Percentiles rank a stretch among this genome's conserved stretches.
Conservation (phyloP, 768 basidiomycete species). For the Naganishia randhawae region DNA sequence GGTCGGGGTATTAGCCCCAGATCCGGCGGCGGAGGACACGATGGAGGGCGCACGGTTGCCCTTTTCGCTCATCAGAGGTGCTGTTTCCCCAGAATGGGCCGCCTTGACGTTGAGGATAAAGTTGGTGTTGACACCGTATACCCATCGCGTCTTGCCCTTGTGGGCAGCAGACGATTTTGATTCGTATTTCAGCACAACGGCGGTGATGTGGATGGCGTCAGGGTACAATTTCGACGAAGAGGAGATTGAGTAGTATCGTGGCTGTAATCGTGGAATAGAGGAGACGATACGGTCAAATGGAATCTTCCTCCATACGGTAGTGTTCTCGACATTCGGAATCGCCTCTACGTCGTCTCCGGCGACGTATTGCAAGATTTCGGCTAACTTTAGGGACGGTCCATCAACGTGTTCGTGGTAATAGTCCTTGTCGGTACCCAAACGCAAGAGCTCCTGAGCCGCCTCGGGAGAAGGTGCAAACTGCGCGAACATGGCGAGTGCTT, state of each 20-base stretch:
- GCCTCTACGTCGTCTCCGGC: conserved; percentile 69
- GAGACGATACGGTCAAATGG: conserved; percentile 97
- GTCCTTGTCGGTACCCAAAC: conserved; percentile 81
- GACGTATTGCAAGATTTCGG: conserved; percentile 85
- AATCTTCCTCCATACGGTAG: conserved; percentile 73
- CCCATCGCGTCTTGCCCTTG: conserved; percentile 59
- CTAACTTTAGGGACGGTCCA: conserved; percentile 77
- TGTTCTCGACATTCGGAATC: conserved; percentile 61
- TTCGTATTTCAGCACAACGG: conserved; percentile 90
- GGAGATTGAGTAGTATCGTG: conserved; percentile 97
- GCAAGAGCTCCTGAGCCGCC: conserved; percentile 69
- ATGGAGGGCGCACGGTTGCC: not conserved
- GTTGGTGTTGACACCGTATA: conserved; percentile 89
- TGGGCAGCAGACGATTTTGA: conserved; percentile 58
- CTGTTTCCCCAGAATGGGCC: conserved; percentile 61
- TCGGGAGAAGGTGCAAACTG: conserved; percentile 80
- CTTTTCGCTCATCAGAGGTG: conserved; percentile 53
- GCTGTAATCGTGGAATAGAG: conserved; percentile 85
- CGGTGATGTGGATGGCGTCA: conserved; percentile 87
- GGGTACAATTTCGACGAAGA: conserved; percentile 90
- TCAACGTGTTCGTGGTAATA: conserved; percentile 72
- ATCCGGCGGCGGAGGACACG: conserved; percentile 35
- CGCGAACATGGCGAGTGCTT: conserved; percentile 78
- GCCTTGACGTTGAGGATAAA: conserved; percentile 89
- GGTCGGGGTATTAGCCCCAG: conserved; percentile 54